A percentile compares a stretch with the other conserved stretches of the same genome.
phyloP scores from a whole-genome alignment of 1,284 basidiomycete species.

The Apiotrichum porosum region DNA sequence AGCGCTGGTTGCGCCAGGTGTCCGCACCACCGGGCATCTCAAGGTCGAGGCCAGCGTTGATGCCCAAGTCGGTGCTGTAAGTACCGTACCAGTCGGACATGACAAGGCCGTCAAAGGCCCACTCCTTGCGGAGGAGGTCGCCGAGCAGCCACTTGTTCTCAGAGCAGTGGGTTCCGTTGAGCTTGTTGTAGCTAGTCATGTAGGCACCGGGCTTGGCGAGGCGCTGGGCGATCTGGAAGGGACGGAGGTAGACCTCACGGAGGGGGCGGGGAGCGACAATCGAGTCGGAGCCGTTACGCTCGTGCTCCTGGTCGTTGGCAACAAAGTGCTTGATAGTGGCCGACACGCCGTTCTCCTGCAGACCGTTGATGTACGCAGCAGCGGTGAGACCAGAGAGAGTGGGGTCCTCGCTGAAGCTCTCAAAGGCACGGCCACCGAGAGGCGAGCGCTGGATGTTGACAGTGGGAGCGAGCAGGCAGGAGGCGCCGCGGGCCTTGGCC shows the following conservation, averaged over 20 bases:
- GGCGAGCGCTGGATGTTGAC: constrained; percentile 76
- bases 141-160: constrained; percentile 59
- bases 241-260: constrained; percentile 69
- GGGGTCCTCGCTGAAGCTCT: constrained; percentile 74
- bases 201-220: constrained; percentile 49
- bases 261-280: constrained; percentile 55
- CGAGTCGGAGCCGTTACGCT: constrained; percentile 29
- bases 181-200: constrained; percentile 52
- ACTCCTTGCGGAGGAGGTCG: constrained; percentile 53
- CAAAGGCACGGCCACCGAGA: constrained; percentile 59
- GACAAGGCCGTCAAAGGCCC: constrained; percentile 64
- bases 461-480: constrained; percentile 64
- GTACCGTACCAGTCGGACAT: constrained; percentile 59
- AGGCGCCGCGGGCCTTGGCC: constrained; percentile 64
- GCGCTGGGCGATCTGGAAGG: constrained; percentile 76
- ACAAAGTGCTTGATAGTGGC: constrained; percentile 49
- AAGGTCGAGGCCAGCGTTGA: constrained; percentile 66
- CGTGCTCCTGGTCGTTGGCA: constrained; percentile 45
- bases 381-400: constrained; percentile 65
- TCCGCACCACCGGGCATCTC: constrained; percentile 27
- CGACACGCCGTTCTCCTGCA: constrained; percentile 67
- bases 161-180: constrained; percentile 65
- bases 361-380: constrained; percentile 66
- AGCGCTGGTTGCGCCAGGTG: constrained; percentile 22
- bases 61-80: constrained; percentile 60